Evolutionary conservation across 805 yeast genomes (phyloP).

Genomic region (Schizosaccharomyces cryophilus): DNA sequence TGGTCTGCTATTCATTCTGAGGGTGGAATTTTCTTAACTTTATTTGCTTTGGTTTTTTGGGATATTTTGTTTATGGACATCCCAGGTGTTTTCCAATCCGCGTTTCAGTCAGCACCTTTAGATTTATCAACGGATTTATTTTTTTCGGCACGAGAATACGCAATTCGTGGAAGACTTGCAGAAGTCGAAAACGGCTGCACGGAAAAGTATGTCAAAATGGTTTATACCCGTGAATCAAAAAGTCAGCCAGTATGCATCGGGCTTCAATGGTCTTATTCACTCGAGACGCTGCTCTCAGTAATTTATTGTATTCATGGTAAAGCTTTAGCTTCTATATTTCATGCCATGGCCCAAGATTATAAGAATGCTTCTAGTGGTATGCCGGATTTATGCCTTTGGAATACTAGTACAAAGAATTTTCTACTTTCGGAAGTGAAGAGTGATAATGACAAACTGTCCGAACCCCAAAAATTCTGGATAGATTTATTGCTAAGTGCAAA

Average conservation of each 20-base stretch:
- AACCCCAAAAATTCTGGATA: constrained; percentile 17
- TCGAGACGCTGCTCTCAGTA: constrained; percentile 9
- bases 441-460: constrained; percentile 16
- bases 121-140: constrained; percentile 11
- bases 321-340: constrained; percentile 9
- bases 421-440: constrained; percentile 17
- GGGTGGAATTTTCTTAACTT: constrained; percentile 12
- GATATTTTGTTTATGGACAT: constrained; percentile 9
- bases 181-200: constrained; percentile 5
- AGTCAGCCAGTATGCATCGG: constrained; percentile 12
- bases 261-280: constrained; percentile 12
- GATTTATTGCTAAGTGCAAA: constrained; percentile 12
- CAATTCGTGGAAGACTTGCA: constrained; percentile 10
- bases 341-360: constrained; percentile 10
- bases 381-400: constrained; percentile 17
- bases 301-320: constrained; percentile 9
- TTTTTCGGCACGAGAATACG: constrained; percentile 7
- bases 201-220: neutral
- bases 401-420: constrained; percentile 5
- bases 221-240: constrained; percentile 7
- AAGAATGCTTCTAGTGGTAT: constrained; percentile 13
- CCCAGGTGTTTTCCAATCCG: constrained; percentile 13
- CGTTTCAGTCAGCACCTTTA: constrained; percentile 14
- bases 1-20: constrained; percentile 17
- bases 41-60: constrained; percentile 15